These are phyloP conservation scores for Capsicum baccatum DNA, from an alignment of 257 asterid genomes.

Conservation along the genomic window DNA sequence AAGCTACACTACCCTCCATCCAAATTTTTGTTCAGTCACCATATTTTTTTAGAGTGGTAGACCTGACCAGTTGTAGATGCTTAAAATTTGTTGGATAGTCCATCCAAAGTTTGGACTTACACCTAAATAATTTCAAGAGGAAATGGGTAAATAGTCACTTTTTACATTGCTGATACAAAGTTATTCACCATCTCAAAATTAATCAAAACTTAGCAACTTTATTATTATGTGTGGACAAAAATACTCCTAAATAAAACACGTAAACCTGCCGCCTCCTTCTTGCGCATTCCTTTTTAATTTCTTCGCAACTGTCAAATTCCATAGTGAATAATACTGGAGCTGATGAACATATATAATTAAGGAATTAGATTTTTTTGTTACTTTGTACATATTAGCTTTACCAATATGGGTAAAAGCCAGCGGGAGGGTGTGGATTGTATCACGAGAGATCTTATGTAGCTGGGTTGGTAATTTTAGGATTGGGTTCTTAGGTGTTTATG, in stretches of 20 bases:
- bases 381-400: background rate
- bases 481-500: too few relatives aligned
- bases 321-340: too few relatives aligned
- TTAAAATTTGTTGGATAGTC: background rate
- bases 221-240: too few relatives aligned
- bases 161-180: background rate
- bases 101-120: background rate
- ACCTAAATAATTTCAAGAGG: background rate
- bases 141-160: background rate
- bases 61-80: background rate
- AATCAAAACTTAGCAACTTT: too few relatives aligned
- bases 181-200: background rate
- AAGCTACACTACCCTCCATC: background rate
- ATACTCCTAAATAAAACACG: too few relatives aligned
- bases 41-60: background rate
- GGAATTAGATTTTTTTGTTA: background rate
- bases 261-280: too few relatives aligned
- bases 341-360: too few relatives aligned
- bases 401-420: background rate
- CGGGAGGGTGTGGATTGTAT: too few relatives aligned
- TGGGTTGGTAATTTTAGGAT: too few relatives aligned
- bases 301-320: too few relatives aligned
- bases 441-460: too few relatives aligned
- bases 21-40: background rate
- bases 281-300: too few relatives aligned